Evolutionary conservation across 108 stramenopile species (phyloP).

Genomic region (Skeletonema tropicum): DNA sequence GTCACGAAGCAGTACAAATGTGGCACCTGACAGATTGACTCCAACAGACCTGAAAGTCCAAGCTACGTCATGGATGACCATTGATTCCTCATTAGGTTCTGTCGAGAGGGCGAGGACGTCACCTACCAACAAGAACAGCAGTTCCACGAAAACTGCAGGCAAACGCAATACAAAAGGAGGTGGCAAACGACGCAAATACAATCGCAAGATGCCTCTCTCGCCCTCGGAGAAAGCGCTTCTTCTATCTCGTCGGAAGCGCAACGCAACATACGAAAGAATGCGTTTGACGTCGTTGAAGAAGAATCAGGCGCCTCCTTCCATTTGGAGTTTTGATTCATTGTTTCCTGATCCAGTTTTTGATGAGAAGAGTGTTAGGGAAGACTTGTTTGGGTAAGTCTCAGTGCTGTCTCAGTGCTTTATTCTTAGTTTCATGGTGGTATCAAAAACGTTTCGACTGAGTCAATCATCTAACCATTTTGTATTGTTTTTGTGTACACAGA

Average conservation of each 20-base stretch:
- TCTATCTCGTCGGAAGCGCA: conserved; percentile 47
- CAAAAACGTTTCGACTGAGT: not conserved
- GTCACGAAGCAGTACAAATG: not conserved
- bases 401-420: not conserved
- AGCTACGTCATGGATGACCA: not conserved
- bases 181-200: conserved; percentile 28
- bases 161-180: not conserved
- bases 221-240: conserved; percentile 42
- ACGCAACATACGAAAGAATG: conserved; percentile 71
- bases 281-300: conserved; percentile 27
- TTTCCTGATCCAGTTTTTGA: conserved; percentile 83
- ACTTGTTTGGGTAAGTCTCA: conserved; percentile 56
- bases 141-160: not conserved
- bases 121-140: not conserved
- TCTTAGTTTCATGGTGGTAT: not conserved
- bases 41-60: not conserved
- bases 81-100: not conserved
- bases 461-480: not conserved
- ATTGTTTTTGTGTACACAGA: not conserved
- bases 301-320: conserved; percentile 52
- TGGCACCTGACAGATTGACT: not conserved
- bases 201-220: conserved; percentile 40
- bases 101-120: not conserved
- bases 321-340: conserved; percentile 85
- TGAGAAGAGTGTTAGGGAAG: conserved; percentile 65